Conservation (phyloP, 148 eudicot genomes). For the Diospyros kaki region DNA sequence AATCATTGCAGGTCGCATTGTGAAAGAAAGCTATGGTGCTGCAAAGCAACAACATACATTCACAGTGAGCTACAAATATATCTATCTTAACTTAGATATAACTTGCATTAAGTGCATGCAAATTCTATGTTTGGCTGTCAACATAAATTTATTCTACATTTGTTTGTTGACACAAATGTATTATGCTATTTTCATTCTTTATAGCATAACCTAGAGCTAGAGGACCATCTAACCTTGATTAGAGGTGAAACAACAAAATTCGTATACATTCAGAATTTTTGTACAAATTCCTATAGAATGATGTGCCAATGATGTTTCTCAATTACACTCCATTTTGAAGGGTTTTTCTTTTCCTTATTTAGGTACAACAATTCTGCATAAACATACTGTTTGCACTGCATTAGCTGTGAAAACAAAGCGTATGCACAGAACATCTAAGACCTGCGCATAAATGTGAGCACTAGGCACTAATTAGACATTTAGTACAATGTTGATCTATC, state of each 20-base stretch:
- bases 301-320: too few species aligned
- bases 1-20: conserved; percentile 65
- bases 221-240: background rate
- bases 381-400: too few species aligned
- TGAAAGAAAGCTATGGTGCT: conserved; percentile 89
- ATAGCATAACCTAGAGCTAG: background rate
- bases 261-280: too few species aligned
- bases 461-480: background rate
- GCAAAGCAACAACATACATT: conserved; percentile 93
- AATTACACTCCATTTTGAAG: too few species aligned
- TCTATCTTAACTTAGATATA: background rate
- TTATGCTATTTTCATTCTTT: conserved; percentile 1
- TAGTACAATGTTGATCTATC: background rate
- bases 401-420: too few species aligned
- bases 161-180: background rate
- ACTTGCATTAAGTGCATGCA: background rate
- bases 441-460: background rate
- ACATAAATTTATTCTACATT: background rate
- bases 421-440: too few species aligned
- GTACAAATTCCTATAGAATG: too few species aligned
- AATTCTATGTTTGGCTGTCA: background rate
- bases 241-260: too few species aligned
- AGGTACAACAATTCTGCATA: too few species aligned
- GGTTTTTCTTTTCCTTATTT: too few species aligned
- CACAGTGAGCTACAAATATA: conserved; percentile 41